Evolutionary conservation across 2,329 filamentous ascomycete genomes (phyloP), one percentile per base, ranked within the genome.

Genomic region (Colletotrichum eremochloae): DNA sequence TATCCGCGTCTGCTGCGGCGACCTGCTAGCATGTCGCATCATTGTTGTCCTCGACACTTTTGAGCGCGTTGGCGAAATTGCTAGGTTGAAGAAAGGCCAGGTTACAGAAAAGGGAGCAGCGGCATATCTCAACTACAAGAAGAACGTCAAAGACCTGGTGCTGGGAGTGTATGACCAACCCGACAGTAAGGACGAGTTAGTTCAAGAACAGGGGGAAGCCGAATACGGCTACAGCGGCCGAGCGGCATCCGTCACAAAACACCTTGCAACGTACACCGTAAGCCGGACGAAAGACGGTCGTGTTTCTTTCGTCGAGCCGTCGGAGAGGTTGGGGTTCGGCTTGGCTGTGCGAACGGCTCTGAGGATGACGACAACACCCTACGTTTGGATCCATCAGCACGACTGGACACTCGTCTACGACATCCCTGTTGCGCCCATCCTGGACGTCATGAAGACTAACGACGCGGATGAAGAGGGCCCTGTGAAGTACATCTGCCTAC

Each of bases 311-410:
- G 81, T 89, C 65, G 86, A 89, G 75, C 82, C 85, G 5, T 62
- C 75, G 0, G 80, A 81, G 44, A 82, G 86, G 0, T 76, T 89
- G 1, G 87, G 87, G 0, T 89, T 89, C 60, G 87, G 86, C 0
- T 79, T 89, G 0, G 87, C 84, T 1, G 86, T 89, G 29, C 85
- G 87, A 15, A 85, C 86, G 0, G 87, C 87, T 0, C 76, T 89
- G 57, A 81, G 87, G 3, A 65, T 82, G 6, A 81, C 83, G 0
- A 73, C 78, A 15, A 89, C 87, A 1, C 85, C 86, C 0, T 87
- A 87, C 57, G 86, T 88, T 20, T 89, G 87, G 87, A 78, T 89
- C 0, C 87, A 89, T 73, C 87, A 89, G 78, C 87, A 89, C 75
- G 87, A 89, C 77, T 89, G 87, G 87, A 80, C 82, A 7, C 78